Conservation (phyloP, 192 early-diverging fungal genomes). For the Linderina pennispora region DNA sequence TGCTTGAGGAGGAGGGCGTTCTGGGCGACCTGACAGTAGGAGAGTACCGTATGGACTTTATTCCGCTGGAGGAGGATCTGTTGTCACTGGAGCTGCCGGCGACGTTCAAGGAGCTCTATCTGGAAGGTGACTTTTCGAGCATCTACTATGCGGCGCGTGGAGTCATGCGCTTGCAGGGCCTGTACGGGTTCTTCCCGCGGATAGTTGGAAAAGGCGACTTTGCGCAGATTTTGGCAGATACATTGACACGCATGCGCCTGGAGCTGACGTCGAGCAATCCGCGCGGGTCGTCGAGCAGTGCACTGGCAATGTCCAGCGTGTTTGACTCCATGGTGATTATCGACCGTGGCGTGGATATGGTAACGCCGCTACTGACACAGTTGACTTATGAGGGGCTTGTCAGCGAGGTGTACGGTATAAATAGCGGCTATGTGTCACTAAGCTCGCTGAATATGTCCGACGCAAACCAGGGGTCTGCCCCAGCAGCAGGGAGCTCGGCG, state of each 20-base stretch:
- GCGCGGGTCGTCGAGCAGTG: constrained; percentile 36
- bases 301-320: constrained; percentile 50
- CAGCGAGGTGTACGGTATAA: constrained; percentile 88
- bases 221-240: constrained; percentile 67
- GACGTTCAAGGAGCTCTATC: constrained; percentile 75
- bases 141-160: constrained; percentile 50
- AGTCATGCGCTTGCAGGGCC: constrained; percentile 82
- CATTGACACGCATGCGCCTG: constrained; percentile 75
- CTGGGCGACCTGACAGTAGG: constrained; percentile 80
- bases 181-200: constrained; percentile 85
- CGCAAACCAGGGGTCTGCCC: too few relatives aligned
- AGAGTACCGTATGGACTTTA: constrained; percentile 84
- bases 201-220: constrained; percentile 87
- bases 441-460: constrained; percentile 5
- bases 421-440: constrained; percentile 31
- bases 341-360: constrained; percentile 83
- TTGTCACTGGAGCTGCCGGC: constrained; percentile 82
- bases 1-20: constrained; percentile 90
- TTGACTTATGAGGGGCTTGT: constrained; percentile 96
- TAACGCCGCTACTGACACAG: constrained; percentile 91
- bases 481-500: constrained; percentile 6
- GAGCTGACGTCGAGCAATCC: constrained; percentile 62
- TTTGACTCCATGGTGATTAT: constrained; percentile 85
- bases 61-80: constrained; percentile 87
- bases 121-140: constrained; percentile 50